Conservation (phyloP, 805 yeast genomes). For the Metschnikowia reukaufii region DNA sequence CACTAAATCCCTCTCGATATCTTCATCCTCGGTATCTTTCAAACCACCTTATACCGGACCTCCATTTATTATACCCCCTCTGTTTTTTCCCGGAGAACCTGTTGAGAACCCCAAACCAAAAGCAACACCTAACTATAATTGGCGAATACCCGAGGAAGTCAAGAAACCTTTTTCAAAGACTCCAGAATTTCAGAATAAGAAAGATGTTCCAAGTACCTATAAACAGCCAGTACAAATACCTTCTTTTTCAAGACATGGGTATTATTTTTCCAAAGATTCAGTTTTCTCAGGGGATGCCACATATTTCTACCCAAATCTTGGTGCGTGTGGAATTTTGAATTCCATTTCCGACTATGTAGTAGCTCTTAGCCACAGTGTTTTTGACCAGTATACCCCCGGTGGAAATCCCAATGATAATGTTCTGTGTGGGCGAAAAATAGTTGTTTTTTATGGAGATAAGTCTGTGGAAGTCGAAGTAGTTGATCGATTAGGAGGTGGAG, state of each 20-base stretch:
- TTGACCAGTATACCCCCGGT: conserved; percentile 30
- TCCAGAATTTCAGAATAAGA: too few relatives aligned
- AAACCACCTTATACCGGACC: neutral
- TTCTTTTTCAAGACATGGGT: neutral
- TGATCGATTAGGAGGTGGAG: conserved; percentile 61
- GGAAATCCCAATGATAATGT: conserved; percentile 45
- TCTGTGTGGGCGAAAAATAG: conserved; percentile 54
- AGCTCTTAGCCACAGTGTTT: conserved; percentile 49
- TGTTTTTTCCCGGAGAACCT: neutral
- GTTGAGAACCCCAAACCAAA: neutral
- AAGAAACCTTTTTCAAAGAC: neutral
- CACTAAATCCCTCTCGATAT: neutral
- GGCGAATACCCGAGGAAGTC: neutral
- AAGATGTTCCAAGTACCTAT: too few relatives aligned
- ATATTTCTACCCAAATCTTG: conserved; percentile 45
- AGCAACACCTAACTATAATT: neutral
- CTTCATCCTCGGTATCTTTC: neutral
- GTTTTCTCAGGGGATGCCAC: conserved; percentile 48
- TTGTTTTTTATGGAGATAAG: conserved; percentile 46
- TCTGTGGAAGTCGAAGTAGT: conserved; percentile 56
- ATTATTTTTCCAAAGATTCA: neutral
- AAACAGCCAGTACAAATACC: neutral
- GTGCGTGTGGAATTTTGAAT: conserved; percentile 55
- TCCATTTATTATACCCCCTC: neutral
- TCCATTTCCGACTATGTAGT: conserved; percentile 48